Conservation (phyloP, 306 rosid genomes). For the Luffa aegyptiaca region DNA sequence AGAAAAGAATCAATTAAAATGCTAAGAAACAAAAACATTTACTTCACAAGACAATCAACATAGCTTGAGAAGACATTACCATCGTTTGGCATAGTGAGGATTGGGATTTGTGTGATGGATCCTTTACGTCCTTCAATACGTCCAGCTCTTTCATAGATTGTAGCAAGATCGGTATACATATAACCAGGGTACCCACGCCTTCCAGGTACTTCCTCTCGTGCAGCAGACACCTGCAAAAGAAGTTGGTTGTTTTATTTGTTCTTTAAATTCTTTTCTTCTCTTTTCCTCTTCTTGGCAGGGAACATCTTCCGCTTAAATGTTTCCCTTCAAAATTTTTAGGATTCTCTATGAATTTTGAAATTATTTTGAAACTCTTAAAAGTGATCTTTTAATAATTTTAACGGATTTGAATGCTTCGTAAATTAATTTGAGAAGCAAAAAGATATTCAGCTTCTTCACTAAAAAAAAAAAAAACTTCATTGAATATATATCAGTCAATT, state of each 20-base stretch:
- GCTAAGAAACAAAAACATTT: not conserved
- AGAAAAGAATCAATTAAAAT: not conserved
- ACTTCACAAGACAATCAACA: constrained; percentile 8
- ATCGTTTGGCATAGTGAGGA: constrained; percentile 97
- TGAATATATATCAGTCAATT: not conserved
- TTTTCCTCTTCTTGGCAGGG: not conserved
- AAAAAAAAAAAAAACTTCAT: not conserved
- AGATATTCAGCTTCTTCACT: not conserved
- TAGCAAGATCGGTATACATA: constrained; percentile 99
- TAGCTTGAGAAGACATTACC: constrained; percentile 32
- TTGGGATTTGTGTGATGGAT: constrained; percentile 97
- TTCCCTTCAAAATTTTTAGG: not conserved
- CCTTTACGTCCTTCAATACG: constrained; percentile 99
- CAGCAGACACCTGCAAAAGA: constrained; percentile 85
- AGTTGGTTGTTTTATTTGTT: not conserved
- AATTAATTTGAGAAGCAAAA: not conserved
- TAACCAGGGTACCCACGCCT: constrained; percentile 99
- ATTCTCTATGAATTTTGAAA: not conserved
- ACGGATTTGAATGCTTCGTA: not conserved
- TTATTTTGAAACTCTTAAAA: not conserved
- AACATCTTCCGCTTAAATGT: not conserved
- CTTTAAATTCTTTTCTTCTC: not conserved
- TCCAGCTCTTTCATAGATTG: constrained; percentile 98
- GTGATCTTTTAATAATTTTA: not conserved
- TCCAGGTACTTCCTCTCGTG: constrained; percentile 99